phyloP scores from a whole-genome alignment of 1,284 basidiomycete species.

The Trichosporon sp. region DNA sequence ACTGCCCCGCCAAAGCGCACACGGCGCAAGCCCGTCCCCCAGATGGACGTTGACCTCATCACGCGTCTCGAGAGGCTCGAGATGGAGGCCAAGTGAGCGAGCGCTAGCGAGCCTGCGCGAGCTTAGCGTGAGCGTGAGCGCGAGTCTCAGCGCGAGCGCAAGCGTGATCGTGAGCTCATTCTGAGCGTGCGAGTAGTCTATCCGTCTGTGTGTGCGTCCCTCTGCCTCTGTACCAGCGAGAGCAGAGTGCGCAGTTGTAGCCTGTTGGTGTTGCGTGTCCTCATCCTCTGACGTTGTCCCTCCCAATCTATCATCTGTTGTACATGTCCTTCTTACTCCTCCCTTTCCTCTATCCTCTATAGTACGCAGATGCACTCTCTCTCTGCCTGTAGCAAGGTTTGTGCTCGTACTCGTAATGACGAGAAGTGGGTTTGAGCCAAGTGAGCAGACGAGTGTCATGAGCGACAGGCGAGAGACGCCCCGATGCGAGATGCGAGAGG shows the following conservation, averaged over 20 bases:
- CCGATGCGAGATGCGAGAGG: too few species aligned
- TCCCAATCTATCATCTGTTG: neutral
- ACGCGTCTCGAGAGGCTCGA: constrained; percentile 7
- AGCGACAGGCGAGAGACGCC: too few species aligned
- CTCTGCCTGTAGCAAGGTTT: neutral
- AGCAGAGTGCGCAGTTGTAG: neutral
- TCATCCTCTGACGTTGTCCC: neutral
- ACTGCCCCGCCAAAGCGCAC: constrained; percentile 8
- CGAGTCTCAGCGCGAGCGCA: too few species aligned
- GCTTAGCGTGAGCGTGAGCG: too few species aligned
- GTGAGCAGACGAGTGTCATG: neutral
- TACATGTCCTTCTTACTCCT: neutral
- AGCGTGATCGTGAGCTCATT: too few species aligned
- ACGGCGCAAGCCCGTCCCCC: constrained; percentile 23
- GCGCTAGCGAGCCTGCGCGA: too few species aligned
- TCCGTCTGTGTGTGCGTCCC: neutral
- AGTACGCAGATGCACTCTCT: neutral
- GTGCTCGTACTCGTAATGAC: neutral
- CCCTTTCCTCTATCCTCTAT: neutral
- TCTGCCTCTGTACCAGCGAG: too few species aligned
- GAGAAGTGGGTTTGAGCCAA: too few species aligned
- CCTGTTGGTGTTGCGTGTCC: neutral
- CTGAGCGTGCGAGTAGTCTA: too few species aligned
- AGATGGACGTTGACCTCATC: constrained; percentile 15
- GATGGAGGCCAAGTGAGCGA: neutral